Evolutionary conservation across 2,329 filamentous ascomycete genomes (phyloP), one percentile per base, ranked within the genome.

Genomic region (Colletotrichum melonis): DNA sequence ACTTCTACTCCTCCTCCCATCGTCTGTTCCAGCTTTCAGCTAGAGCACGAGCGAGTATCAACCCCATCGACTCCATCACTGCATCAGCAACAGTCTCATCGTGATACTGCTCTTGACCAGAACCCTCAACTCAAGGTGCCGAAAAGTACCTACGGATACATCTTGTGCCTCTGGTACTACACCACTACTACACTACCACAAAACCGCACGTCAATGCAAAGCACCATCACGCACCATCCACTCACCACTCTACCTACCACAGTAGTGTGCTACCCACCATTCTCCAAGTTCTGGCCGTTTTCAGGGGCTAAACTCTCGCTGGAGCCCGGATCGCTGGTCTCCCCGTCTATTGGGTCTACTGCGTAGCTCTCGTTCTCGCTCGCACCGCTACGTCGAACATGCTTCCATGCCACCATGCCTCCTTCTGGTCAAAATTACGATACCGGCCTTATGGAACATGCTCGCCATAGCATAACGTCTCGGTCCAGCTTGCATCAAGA

Each of bases 241-340:
- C 14, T 19, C 14, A 42, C 14, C 14, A 35, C 32, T 42, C 14
- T 42, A 19, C 38, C 38, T 19, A 42, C 38, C 16, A 42, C 38
- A 42, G 38, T 42, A 16, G 38, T 42, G 38, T 30, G 16, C 42
- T n/a, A 14, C 42, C 46, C 42, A 32, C n/a, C n/a, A 28, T 32
- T 52, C 24, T 46, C 65, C 54, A 54, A 54, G 69, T 69, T 32
- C 49, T 54, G 54, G 55, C 59, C 58, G 59, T 70, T 70, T 49
- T 55, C 60, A 65, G 55, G 66, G 70, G 67, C 55, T 26, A 60
- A 73, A 73, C 66, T 63, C 67, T 70, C 52, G 58, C 52, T 52
- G 26, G 52, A 69, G 54, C 69, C 64, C 28, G n/a, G 65, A 72
- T 69, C 65, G 66, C 54, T 56, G 54, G 35, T 22, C 49, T 49